Percentiles rank a stretch among this genome's conserved stretches.
Conservation (phyloP, 176 grass and related monocot species). For the Avena insularis region DNA sequence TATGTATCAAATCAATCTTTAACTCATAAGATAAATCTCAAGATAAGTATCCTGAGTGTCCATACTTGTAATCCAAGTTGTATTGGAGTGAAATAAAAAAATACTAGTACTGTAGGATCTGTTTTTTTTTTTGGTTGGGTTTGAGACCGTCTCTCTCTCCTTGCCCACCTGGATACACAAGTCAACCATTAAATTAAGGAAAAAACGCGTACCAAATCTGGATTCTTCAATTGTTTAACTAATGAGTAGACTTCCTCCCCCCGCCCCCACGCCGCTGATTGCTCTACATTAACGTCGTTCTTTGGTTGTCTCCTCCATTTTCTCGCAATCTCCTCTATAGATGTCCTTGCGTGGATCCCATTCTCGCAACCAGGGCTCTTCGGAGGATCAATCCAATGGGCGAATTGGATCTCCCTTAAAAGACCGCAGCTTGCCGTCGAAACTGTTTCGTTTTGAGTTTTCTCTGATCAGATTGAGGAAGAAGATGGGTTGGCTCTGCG, state of each 20-base stretch:
- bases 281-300: constrained; percentile 31
- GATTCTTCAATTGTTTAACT: constrained; percentile 34
- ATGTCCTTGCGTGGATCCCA: background rate
- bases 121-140: background rate
- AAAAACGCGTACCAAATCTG: constrained; percentile 23
- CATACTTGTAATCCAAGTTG: background rate
- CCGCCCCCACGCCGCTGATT: background rate
- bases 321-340: background rate
- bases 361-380: constrained; percentile 3
- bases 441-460: constrained; percentile 14
- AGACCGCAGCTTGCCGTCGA: constrained; percentile 17
- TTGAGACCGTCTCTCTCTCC: constrained; percentile 9
- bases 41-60: too few species aligned
- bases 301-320: constrained; percentile 15
- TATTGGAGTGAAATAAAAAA: background rate
- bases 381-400: background rate
- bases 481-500: constrained; percentile 38
- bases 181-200: constrained; percentile 45
- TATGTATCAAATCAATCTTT: too few species aligned
- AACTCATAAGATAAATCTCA: too few species aligned
- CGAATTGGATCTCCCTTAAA: background rate
- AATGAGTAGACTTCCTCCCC: constrained; percentile 34
- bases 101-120: background rate
- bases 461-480: constrained; percentile 33
- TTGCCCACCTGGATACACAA: constrained; percentile 18